Evolutionary conservation across 2,329 filamentous ascomycete species (phyloP).

Genomic region (Aurifilum marmelostoma): DNA sequence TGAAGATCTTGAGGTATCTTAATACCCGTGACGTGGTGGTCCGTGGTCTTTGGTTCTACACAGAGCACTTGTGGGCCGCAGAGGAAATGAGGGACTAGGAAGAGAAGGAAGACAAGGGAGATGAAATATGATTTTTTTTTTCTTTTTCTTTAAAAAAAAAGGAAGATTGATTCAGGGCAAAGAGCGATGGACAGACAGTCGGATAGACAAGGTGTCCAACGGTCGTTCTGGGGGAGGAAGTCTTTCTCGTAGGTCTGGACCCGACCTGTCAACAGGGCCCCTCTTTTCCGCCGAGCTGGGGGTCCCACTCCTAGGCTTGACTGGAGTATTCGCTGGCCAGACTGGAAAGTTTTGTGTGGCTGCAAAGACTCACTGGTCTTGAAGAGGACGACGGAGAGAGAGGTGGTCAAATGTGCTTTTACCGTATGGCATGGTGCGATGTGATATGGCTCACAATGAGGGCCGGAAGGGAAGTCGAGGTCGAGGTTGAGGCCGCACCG

Average conservation of each 20-base stretch:
- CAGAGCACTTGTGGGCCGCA: not conserved
- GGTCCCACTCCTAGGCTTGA: not conserved
- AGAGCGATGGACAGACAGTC: not conserved
- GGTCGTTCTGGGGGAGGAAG: not conserved
- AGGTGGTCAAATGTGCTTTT: not conserved
- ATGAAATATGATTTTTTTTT: too few species aligned
- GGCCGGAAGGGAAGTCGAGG: not conserved
- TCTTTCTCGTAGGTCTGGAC: not conserved
- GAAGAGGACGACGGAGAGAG: not conserved
- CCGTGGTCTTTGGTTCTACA: not conserved
- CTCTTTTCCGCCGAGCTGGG: not conserved
- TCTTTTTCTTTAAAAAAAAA: too few species aligned
- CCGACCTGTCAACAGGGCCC: constrained; percentile 1
- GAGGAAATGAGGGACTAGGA: not conserved
- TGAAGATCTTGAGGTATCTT: not conserved
- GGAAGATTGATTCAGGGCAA: not conserved
- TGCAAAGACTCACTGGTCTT: not conserved
- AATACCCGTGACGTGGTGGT: not conserved
- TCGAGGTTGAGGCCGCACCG: not conserved
- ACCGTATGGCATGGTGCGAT: not conserved
- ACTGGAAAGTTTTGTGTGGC: not conserved
- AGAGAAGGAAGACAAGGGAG: not conserved
- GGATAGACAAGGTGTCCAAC: not conserved
- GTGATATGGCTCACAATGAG: not conserved
- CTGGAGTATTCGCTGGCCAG: not conserved